Evolutionary conservation across 2,329 filamentous ascomycete species (phyloP).

Genomic region (Diplodia sapinea): DNA sequence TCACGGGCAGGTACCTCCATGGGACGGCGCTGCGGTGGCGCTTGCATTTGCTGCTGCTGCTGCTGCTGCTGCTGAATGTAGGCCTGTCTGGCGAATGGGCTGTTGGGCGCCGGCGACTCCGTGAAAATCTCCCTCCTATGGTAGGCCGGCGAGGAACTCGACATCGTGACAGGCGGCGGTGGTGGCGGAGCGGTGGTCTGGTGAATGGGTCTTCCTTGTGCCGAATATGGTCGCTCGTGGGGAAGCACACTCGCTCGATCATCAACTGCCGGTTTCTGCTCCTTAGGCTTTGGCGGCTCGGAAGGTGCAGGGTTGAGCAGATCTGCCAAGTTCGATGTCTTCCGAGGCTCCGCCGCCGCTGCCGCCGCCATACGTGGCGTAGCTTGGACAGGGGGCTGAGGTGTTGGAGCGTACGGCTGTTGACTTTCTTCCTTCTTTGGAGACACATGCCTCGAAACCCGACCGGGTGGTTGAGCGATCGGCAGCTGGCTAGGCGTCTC

Average conservation of each 20-base stretch:
- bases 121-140: constrained; percentile 17
- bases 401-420: constrained; percentile 12
- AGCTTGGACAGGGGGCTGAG: constrained; percentile 16
- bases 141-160: constrained; percentile 25
- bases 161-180: constrained; percentile 5
- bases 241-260: constrained; percentile 24
- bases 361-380: constrained; percentile 18
- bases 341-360: constrained; percentile 39
- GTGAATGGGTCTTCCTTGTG: constrained; percentile 23
- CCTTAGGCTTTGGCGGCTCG: constrained; percentile 21
- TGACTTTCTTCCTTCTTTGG: constrained; percentile 27
- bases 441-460: constrained; percentile 12
- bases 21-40: constrained; percentile 15
- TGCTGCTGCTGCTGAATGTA: constrained; percentile 12
- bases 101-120: constrained; percentile 18
- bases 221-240: constrained; percentile 25
- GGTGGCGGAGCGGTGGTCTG: constrained; percentile 22
- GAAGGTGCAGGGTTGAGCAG: constrained; percentile 42
- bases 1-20: constrained; percentile 15
- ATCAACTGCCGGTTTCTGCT: constrained; percentile 18
- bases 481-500: constrained; percentile 37
- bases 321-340: constrained; percentile 47
- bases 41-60: constrained; percentile 25
- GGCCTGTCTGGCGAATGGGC: constrained; percentile 20
- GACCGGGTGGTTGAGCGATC: constrained; percentile 31